A percentile compares a stretch with the other conserved stretches of the same genome.
Conservation (phyloP, 192 early-diverging fungal species). For the Coemansia pectinata region DNA sequence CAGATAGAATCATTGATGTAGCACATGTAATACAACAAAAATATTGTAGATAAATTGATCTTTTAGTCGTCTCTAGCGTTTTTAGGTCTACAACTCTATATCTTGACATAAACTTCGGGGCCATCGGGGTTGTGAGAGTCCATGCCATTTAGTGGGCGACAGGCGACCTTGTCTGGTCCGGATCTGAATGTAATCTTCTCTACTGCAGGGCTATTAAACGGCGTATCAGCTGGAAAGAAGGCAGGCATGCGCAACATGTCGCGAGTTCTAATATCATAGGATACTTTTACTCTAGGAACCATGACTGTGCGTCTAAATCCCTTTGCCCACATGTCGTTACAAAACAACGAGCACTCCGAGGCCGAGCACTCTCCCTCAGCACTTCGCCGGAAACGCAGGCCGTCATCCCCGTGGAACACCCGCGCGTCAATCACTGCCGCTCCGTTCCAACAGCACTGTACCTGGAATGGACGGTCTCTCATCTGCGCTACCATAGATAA, state of each 20-base stretch:
- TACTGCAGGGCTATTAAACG: slow-evolving; percentile 1
- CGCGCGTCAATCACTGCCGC: slow-evolving; percentile 36
- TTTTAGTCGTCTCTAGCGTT: no score
- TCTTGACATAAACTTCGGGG: slow-evolving; percentile 9
- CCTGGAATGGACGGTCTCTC: slow-evolving; percentile 44
- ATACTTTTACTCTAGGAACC: slow-evolving; percentile 49
- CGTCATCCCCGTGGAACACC: slow-evolving; percentile 20
- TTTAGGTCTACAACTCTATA: background rate
- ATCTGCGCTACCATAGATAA: slow-evolving; percentile 22
- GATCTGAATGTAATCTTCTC: slow-evolving; percentile 18
- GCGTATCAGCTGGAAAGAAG: slow-evolving; percentile 21
- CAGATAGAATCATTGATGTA: background rate
- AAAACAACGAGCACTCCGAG: slow-evolving; percentile 55
- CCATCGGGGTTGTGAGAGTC: slow-evolving; percentile 27
- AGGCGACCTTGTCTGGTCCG: slow-evolving; percentile 26
- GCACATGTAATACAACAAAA: background rate
- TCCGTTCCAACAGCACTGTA: slow-evolving; percentile 59
- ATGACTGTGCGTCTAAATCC: slow-evolving; percentile 37
- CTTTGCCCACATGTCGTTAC: slow-evolving; percentile 46
- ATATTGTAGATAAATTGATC: background rate
- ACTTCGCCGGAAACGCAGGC: slow-evolving; percentile 27
- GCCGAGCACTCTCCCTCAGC: slow-evolving; percentile 45
- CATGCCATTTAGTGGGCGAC: slow-evolving; percentile 31
- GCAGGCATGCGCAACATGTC: slow-evolving; percentile 17
- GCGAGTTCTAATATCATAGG: slow-evolving; percentile 40